Percentiles rank a stretch among this genome's conserved stretches.
These are phyloP conservation scores for Salvia splendens DNA, from an alignment of 257 asterid genomes.

Conservation along the genomic window DNA sequence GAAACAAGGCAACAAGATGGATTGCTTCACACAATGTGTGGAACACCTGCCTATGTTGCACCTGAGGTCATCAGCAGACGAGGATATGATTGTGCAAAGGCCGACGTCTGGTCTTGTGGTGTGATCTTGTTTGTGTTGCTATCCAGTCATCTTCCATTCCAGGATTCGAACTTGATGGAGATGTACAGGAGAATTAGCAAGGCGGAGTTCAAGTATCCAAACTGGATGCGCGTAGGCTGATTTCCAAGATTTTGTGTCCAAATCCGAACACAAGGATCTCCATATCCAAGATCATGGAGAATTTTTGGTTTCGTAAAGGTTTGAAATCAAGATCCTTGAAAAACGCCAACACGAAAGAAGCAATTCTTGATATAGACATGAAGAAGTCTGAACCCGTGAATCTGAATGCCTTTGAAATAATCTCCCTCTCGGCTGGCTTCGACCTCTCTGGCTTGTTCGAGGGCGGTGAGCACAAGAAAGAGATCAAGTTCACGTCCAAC, in stretches of 20 bases:
- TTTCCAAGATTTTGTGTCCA: constrained; percentile 68
- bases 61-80: constrained; percentile 74
- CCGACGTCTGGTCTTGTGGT: constrained; percentile 88
- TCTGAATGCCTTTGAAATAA: constrained; percentile 81
- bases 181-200: constrained; percentile 70
- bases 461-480: constrained; percentile 50
- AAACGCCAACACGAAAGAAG: neutral
- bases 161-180: constrained; percentile 61
- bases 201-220: constrained; percentile 71
- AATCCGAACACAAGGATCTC: constrained; percentile 65
- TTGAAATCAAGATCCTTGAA: constrained; percentile 20
- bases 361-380: neutral
- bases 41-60: constrained; percentile 88
- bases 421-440: constrained; percentile 74
- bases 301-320: constrained; percentile 65
- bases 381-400: constrained; percentile 44
- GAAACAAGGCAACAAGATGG: constrained; percentile 70
- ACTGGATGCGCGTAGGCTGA: constrained; percentile 62
- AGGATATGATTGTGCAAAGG: constrained; percentile 78
- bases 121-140: constrained; percentile 65
- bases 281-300: constrained; percentile 64
- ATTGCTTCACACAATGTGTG: constrained; percentile 44
- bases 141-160: constrained; percentile 36
- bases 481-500: constrained; percentile 55
- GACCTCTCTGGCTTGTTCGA: constrained; percentile 75